Evolutionary conservation across 257 asterid genomes (phyloP), one percentile per base, ranked within the genome.

Genomic region (Nicotiana noctiflora): DNA sequence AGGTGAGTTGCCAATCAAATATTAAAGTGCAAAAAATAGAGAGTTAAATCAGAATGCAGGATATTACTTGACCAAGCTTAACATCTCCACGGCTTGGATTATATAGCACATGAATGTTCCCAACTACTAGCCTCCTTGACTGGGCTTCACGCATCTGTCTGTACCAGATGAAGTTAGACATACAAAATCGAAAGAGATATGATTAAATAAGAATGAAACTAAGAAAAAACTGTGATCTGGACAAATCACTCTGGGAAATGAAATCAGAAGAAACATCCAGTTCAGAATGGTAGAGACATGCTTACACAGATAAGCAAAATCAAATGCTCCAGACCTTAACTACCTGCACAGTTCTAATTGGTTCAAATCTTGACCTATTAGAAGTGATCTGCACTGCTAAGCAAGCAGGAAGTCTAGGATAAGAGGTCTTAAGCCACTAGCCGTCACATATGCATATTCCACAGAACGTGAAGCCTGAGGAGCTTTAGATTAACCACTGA

Each of bases 11-110:
- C 7, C 14, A 34, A 67, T 61, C 46, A 60, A 74, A 19, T 18
- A 19, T 6, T 14, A 3, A 49, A 34, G 52, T 27, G 12, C 5
- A 29, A 51, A 51, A 57, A 13, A 65, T 70, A 23, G 5, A 52
- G 40, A 63, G 15, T 6, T 61, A 32, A 44, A 21, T 46, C 2
- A 12, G 63, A 63, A 14, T 18, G 27, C 27, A 8, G 75, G 40
- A 32, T 83, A 86, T 81, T 83, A 86, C 89, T 81, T 86, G 89
- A 55, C 89, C 89, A 61, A 86, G 84, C 81, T 86, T 86, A 51
- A 84, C 81, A 76, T 86, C 87, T 59, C 89, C 89, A 23, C 86
- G 77, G 51, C 82, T 80, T 53, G 87, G 89, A 82, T 84, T 82
- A 79, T 79, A 86, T 15, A 84, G 80, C 84, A 84, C 89, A 40